Percentiles rank a stretch among this genome's conserved stretches.
These are phyloP conservation scores for Sugiyamaella qingdaonensis DNA, from an alignment of 805 yeast species.

Conservation along the genomic window DNA sequence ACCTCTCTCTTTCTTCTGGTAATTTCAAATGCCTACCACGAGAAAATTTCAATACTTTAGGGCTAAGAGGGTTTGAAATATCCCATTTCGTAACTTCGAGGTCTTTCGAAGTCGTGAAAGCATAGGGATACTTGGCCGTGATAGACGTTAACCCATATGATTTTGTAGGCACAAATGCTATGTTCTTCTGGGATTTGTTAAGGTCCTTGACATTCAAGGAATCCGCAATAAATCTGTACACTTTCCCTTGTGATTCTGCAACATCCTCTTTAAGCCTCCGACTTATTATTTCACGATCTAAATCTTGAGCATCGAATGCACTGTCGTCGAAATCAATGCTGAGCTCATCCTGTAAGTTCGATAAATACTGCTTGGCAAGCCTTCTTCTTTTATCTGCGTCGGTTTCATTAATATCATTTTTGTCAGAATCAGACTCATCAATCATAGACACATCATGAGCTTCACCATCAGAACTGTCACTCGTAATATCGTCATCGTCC, in stretches of 20 bases:
- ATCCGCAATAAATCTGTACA: constrained; percentile 64
- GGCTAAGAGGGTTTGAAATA: constrained; percentile 52
- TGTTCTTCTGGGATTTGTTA: constrained; percentile 1
- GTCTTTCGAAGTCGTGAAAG: constrained; percentile 81
- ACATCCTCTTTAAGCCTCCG: constrained; percentile 81
- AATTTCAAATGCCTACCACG: constrained; percentile 37
- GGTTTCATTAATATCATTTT: constrained; percentile 25
- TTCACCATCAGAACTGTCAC: constrained; percentile 11
- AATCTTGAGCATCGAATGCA: constrained; percentile 80
- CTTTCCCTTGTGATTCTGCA: constrained; percentile 81
- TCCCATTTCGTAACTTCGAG: constrained; percentile 78
- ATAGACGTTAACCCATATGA: constrained; percentile 36
- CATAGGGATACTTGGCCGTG: constrained; percentile 50
- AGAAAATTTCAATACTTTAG: constrained; percentile 58
- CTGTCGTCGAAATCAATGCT: constrained; percentile 33
- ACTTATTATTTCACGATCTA: constrained; percentile 81
- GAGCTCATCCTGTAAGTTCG: constrained; percentile 60
- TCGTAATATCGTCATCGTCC: constrained; percentile 26
- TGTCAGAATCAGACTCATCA: constrained; percentile 13
- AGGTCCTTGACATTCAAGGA: constrained; percentile 40
- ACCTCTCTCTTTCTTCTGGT: constrained; percentile 45
- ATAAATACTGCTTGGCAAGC: constrained; percentile 87
- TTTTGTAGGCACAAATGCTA: constrained; percentile 21
- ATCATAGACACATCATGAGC: constrained; percentile 14
- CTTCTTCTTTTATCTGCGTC: constrained; percentile 94